A percentile compares a stretch with the other conserved stretches of the same genome.
These are phyloP conservation scores for Mucor piriformis DNA, from an alignment of 371 early-diverging fungal species.

Conservation along the genomic window DNA sequence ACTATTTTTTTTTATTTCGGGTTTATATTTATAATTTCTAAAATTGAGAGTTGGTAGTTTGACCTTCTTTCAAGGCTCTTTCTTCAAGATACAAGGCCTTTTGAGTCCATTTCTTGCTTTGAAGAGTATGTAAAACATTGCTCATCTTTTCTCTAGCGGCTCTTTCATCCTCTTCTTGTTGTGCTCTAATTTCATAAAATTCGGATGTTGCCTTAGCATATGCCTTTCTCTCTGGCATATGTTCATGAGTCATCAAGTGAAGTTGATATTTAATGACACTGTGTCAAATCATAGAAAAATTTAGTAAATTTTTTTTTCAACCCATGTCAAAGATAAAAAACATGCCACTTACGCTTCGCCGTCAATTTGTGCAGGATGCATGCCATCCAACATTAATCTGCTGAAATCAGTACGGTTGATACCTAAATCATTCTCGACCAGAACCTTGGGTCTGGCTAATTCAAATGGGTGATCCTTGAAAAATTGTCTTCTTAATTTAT, in stretches of 20 bases:
- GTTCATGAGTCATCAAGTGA: constrained; percentile 67
- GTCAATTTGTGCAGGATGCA: constrained; percentile 57
- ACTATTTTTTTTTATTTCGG: neutral
- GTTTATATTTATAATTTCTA: constrained; percentile 3
- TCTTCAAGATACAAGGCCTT: constrained; percentile 43
- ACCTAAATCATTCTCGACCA: constrained; percentile 62
- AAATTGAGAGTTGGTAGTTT: constrained; percentile 15
- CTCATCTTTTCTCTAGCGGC: constrained; percentile 60
- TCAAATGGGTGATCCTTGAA: constrained; percentile 92
- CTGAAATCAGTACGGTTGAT: constrained; percentile 51
- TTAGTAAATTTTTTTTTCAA: neutral
- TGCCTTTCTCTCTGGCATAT: constrained; percentile 71
- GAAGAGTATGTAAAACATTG: constrained; percentile 25
- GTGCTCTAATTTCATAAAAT: constrained; percentile 74
- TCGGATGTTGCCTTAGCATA: constrained; percentile 72
- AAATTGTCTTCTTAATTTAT: constrained; percentile 78
- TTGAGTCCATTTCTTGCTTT: constrained; percentile 36
- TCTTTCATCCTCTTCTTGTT: constrained; percentile 73
- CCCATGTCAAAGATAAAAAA: neutral
- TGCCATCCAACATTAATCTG: constrained; percentile 49
- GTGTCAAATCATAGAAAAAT: neutral
- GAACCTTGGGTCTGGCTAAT: constrained; percentile 65
- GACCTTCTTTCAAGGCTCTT: constrained; percentile 38
- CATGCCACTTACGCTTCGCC: constrained; percentile 67
- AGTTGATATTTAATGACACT: constrained; percentile 81